Evolutionary conservation across 1,284 basidiomycete genomes (phyloP).

Genomic region (Singerocomus inundabilis): DNA sequence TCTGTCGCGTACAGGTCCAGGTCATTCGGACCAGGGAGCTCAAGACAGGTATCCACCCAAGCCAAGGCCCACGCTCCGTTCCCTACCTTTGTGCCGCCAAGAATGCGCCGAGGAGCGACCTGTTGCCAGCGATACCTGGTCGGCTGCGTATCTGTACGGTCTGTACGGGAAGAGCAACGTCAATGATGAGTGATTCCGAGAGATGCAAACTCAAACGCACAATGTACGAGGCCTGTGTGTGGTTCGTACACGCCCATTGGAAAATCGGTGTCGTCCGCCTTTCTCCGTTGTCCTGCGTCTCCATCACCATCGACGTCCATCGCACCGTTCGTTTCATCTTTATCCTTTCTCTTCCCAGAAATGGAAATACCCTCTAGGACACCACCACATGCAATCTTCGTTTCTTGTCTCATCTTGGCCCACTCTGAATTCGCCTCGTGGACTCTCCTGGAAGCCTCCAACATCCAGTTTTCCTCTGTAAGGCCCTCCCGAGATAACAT

Average conservation of each 20-base stretch:
- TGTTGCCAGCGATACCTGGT: conserved; percentile 61
- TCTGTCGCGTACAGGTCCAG: conserved; percentile 17
- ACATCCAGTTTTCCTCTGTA: conserved; percentile 89
- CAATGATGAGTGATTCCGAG: conserved; percentile 4
- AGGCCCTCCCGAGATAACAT: conserved; percentile 70
- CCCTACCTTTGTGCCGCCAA: conserved; percentile 72
- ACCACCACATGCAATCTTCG: conserved; percentile 47
- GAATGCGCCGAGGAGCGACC: conserved; percentile 44
- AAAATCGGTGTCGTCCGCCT: conserved; percentile 35
- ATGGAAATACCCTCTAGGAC: conserved; percentile 30
- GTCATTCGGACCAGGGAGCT: conserved; percentile 35
- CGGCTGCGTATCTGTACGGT: conserved; percentile 71
- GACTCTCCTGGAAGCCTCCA: conserved; percentile 65
- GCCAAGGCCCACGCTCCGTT: conserved; percentile 76
- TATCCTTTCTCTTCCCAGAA: conserved; percentile 27
- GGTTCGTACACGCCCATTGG: conserved; percentile 72
- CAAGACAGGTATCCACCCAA: conserved; percentile 74
- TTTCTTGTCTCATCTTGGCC: conserved; percentile 57
- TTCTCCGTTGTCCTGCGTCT: conserved; percentile 35
- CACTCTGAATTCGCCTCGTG: conserved; percentile 64
- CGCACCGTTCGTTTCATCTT: conserved; percentile 27
- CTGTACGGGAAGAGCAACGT: conserved; percentile 36
- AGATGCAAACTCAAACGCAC: conserved; percentile 41
- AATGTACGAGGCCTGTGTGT: conserved; percentile 64
- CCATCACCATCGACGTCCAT: conserved; percentile 24